These are phyloP conservation scores for Arthrobotrys conoides DNA, from an alignment of 2,329 filamentous ascomycete genomes.

Conservation along the genomic window DNA sequence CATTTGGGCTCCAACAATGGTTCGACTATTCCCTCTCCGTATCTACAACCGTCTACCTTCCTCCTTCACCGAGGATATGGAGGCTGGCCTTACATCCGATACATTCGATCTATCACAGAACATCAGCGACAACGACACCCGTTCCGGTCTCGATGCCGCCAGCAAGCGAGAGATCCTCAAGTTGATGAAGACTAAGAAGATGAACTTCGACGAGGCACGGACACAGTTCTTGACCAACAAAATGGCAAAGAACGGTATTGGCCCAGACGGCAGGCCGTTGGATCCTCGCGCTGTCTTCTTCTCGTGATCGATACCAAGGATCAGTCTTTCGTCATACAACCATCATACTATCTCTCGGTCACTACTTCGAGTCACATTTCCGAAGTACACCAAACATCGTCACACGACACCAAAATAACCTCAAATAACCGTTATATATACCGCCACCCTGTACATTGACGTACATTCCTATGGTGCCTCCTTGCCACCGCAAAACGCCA, in stretches of 20 bases:
- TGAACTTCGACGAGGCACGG: conserved; percentile 92
- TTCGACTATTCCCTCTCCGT: conserved; percentile 71
- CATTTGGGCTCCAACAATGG: conserved; percentile 80
- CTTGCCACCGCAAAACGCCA: conserved; percentile 4
- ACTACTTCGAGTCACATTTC: conserved; percentile 8
- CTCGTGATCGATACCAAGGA: conserved; percentile 36
- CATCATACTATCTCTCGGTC: neutral
- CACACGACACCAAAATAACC: neutral
- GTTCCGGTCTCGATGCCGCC: conserved; percentile 83
- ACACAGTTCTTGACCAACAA: conserved; percentile 86
- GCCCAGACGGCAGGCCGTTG: conserved; percentile 84
- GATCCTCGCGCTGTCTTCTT: conserved; percentile 88
- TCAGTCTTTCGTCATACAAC: neutral
- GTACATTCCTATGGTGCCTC: neutral
- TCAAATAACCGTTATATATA: neutral
- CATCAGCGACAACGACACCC: conserved; percentile 81
- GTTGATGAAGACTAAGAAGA: conserved; percentile 88
- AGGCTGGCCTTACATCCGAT: conserved; percentile 82
- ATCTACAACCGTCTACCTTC: conserved; percentile 82
- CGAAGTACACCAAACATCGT: neutral
- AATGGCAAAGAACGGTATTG: conserved; percentile 90
- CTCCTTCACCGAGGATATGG: conserved; percentile 85
- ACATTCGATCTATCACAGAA: conserved; percentile 88
- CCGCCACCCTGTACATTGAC: neutral
- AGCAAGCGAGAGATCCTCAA: conserved; percentile 85